These are phyloP conservation scores for Silene conica DNA, from an alignment of 148 eudicot species.

Conservation along the genomic window DNA sequence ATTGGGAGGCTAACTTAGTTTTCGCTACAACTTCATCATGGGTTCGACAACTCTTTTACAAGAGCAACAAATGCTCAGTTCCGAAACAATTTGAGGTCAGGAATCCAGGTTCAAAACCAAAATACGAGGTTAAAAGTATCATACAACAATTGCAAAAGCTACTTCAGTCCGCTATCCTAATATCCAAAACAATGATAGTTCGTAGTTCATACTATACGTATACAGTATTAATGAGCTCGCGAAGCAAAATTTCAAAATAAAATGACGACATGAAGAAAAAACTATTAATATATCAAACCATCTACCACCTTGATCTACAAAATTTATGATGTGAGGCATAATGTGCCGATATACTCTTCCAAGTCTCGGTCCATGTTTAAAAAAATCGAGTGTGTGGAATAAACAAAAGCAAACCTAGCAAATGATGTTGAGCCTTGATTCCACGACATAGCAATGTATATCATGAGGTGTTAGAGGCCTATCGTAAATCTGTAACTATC, in stretches of 20 bases:
- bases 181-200: too few species aligned
- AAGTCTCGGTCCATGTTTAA: not conserved
- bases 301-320: constrained; percentile 13
- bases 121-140: not conserved
- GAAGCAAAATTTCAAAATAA: not conserved
- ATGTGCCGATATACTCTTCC: not conserved
- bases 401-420: constrained; percentile 4
- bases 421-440: constrained; percentile 1
- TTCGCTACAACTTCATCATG: too few species aligned
- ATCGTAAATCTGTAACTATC: constrained; percentile 4
- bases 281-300: not conserved
- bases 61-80: too few species aligned
- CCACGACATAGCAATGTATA: not conserved
- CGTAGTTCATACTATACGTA: not conserved
- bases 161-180: not conserved
- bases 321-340: constrained; percentile 13
- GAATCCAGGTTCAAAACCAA: too few species aligned
- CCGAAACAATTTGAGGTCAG: too few species aligned
- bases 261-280: not conserved
- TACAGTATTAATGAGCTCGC: not conserved
- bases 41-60: too few species aligned
- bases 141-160: not conserved
- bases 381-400: not conserved
- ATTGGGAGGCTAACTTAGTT: too few species aligned
- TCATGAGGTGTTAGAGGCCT: constrained; percentile 10